A percentile compares a stretch with the other conserved stretches of the same genome.
phyloP scores from a whole-genome alignment of 148 eudicot genomes.

The Oxyria digyna region DNA sequence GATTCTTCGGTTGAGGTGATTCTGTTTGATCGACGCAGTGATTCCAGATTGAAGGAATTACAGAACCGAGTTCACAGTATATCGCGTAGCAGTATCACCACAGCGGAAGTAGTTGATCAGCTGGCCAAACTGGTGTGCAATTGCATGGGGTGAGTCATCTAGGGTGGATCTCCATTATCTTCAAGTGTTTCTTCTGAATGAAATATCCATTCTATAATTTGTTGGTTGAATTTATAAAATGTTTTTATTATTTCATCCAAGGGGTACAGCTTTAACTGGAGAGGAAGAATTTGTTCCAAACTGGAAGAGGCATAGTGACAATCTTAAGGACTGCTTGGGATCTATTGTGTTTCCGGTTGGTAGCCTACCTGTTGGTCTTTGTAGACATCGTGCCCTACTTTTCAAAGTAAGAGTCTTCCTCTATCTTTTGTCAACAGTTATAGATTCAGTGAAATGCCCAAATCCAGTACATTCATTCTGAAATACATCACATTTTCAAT shows the following conservation, averaged over 20 bases:
- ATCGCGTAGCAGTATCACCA: constrained; percentile 46
- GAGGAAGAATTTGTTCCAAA: constrained; percentile 56
- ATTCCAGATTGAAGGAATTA: constrained; percentile 71
- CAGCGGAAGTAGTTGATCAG: constrained; percentile 75
- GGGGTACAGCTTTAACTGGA: constrained; percentile 57
- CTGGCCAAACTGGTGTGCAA: constrained; percentile 69
- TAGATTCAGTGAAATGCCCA: not conserved
- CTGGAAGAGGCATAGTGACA: constrained; percentile 68
- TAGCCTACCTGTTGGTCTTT: constrained; percentile 71
- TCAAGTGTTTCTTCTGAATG: not conserved
- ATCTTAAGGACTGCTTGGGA: constrained; percentile 60
- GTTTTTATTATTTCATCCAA: constrained; percentile 16
- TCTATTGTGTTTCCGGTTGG: constrained; percentile 89
- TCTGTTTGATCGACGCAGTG: constrained; percentile 60
- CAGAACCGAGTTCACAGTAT: constrained; percentile 45
- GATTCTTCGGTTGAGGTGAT: constrained; percentile 67
- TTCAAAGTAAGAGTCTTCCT: constrained; percentile 58
- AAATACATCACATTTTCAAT: not conserved
- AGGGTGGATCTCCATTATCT: not conserved
- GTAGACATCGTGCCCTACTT: constrained; percentile 86
- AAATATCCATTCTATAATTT: not conserved
- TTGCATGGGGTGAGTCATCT: constrained; percentile 72
- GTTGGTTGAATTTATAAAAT: not conserved
- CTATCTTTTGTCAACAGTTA: not conserved
- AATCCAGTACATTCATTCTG: not conserved